Conservation (phyloP, 805 yeast genomes). For the Lipomyces yamadae region DNA sequence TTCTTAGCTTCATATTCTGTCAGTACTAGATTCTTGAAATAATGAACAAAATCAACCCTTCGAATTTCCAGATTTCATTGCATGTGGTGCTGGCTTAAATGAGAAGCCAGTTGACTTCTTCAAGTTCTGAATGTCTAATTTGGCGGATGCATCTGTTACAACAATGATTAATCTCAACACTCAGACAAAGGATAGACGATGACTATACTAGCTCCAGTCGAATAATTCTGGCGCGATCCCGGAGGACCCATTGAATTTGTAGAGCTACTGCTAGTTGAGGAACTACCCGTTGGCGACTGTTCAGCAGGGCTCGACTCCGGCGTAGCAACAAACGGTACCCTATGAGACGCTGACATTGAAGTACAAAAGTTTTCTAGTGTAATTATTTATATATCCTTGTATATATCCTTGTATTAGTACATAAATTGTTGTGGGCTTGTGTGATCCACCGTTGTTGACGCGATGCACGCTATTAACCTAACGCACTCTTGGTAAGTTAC, state of each 20-base stretch:
- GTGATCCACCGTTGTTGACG: neutral
- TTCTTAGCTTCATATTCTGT: neutral
- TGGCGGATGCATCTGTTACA: neutral
- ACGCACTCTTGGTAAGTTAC: no score
- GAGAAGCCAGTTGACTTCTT: constrained; percentile 7
- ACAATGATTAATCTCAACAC: neutral
- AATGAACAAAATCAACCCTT: neutral
- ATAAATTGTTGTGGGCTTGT: neutral
- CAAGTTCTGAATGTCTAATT: neutral
- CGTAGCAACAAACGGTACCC: constrained; percentile 2
- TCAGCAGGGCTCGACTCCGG: neutral
- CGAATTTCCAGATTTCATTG: constrained; percentile 3
- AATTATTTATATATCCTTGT: neutral
- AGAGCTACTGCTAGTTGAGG: neutral
- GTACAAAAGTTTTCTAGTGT: neutral
- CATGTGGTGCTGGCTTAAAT: constrained; percentile 3
- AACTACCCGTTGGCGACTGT: neutral
- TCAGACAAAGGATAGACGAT: neutral
- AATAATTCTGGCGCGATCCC: neutral
- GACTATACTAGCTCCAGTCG: neutral
- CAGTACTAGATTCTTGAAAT: neutral
- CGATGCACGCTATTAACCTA: no score
- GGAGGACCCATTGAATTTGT: constrained; percentile 2
- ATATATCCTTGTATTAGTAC: neutral
- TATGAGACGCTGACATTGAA: neutral